Evolutionary conservation across 805 yeast species (phyloP).

Genomic region (Cyberlindnera lachancei): DNA sequence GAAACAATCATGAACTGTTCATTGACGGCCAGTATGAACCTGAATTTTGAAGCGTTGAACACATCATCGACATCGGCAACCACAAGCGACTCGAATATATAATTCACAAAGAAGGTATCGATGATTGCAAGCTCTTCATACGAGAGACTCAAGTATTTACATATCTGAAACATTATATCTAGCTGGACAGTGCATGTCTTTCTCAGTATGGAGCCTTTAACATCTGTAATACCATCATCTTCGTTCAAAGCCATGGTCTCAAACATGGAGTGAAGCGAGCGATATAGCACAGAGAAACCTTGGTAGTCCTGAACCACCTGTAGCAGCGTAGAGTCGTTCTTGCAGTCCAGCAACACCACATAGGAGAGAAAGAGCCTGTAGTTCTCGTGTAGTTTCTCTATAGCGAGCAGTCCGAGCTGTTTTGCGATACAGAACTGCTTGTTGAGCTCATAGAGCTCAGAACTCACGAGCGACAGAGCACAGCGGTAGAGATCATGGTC

Average conservation of each 20-base stretch:
- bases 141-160: conserved; percentile 41
- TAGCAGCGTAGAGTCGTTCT: conserved; percentile 33
- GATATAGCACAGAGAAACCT: conserved; percentile 42
- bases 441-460: conserved; percentile 29
- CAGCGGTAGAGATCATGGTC: conserved; percentile 30
- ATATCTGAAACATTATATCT: conserved; percentile 48
- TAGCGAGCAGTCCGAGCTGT: conserved; percentile 36
- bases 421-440: conserved; percentile 42
- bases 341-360: conserved; percentile 37
- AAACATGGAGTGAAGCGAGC: conserved; percentile 29
- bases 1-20: conserved; percentile 77
- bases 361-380: conserved; percentile 36
- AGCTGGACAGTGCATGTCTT: conserved; percentile 37
- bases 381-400: conserved; percentile 27
- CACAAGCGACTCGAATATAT: conserved; percentile 39
- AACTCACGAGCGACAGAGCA: conserved; percentile 27
- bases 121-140: conserved; percentile 34
- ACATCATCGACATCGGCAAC: conserved; percentile 43
- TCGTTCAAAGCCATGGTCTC: conserved; percentile 11
- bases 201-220: conserved; percentile 26
- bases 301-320: conserved; percentile 42
- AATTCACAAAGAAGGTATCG: conserved; percentile 38
- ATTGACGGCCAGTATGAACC: conserved; percentile 64
- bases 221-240: conserved; percentile 25
- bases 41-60: conserved; percentile 60